Evolutionary conservation across 371 early-diverging fungal genomes (phyloP), one percentile per base, ranked within the genome.

Genomic region (Parasitella parasitica): DNA sequence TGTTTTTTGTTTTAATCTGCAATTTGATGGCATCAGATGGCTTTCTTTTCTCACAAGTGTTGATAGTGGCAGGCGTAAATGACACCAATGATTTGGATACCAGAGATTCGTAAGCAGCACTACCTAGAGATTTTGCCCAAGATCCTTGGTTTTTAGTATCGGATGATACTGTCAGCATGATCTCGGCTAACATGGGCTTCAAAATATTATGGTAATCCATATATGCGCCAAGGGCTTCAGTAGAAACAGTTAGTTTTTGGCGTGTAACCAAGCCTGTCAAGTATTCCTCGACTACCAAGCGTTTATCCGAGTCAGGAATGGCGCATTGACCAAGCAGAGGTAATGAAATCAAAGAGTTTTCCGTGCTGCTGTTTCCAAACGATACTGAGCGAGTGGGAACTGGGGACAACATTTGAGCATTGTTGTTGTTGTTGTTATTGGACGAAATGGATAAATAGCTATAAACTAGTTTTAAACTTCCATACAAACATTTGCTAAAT

Each of bases 1-100:
- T 60, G 48, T 81, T 78, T 35, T 78, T 81, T n/a, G 75, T 49
- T 3, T 48, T 38, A 15, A 80, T 28, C 0, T 26, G n/a, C 0
- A 78, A 32, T 3, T 32, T 13, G 6, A 78, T 63, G 2, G 54
- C 12, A 36, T 70, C 73, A 13, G 43, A 53, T 5, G 69, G 70
- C 20, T 48, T 55, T 52, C 63, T 55, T 28, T 52, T 66, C 18
- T 59, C 39, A 34, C 35, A 50, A 15, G 28, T 11, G 22, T 71
- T 24, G 18, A 57, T 32, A 0, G 72, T 61, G 3, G 61, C 27
- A 3, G 61, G 54, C 3, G 66, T 20, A 38, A 77, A 74, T 0
- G 46, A 41, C 24, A 78, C 59, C 6, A 58, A 60, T 0, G 68
- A 56, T 20, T 63, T 15, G 8, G 56, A 30, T 0, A 69, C 51